Percentiles rank a stretch among this genome's conserved stretches.
Evolutionary conservation across 2,329 filamentous ascomycete species (phyloP).

Genomic region (Fusarium sp.): DNA sequence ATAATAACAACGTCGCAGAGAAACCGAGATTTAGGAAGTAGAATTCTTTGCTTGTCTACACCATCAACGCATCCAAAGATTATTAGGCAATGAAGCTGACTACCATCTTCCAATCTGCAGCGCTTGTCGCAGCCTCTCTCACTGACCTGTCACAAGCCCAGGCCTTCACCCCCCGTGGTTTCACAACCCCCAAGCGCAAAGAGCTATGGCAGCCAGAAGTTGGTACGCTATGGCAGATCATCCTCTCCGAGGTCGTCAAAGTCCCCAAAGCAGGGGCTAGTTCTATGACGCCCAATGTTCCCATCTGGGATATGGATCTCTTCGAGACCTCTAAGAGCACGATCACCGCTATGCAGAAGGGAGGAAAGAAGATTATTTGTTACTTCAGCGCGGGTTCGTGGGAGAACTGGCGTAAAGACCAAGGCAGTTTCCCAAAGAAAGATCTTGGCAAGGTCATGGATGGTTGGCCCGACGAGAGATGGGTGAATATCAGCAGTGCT

Average conservation of each 20-base stretch:
- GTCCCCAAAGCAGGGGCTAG: slow-evolving; percentile 47
- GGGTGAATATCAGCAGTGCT: slow-evolving; percentile 66
- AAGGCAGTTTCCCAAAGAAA: slow-evolving; percentile 58
- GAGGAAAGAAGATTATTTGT: slow-evolving; percentile 71
- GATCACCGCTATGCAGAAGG: slow-evolving; percentile 64
- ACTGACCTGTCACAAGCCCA: background rate
- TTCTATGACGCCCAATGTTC: slow-evolving; percentile 52
- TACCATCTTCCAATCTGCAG: background rate
- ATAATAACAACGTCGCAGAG: background rate
- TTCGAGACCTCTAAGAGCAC: slow-evolving; percentile 58
- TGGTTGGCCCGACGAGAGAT: slow-evolving; percentile 73
- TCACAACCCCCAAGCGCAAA: background rate
- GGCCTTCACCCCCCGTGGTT: background rate
- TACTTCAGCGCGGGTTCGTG: slow-evolving; percentile 78
- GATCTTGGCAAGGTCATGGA: slow-evolving; percentile 69
- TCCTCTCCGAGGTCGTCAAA: slow-evolving; percentile 56
- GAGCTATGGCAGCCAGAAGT: slow-evolving; percentile 60
- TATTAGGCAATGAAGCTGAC: background rate
- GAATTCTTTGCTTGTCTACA: too few relatives aligned
- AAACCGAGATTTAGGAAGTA: accelerated
- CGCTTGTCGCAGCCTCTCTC: background rate
- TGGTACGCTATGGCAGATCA: slow-evolving; percentile 68
- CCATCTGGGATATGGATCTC: slow-evolving; percentile 58
- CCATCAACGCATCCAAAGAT: accelerated
- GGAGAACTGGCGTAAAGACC: slow-evolving; percentile 69